phyloP scores from a whole-genome alignment of 345 rosid genomes.

The Eucalyptus dawsonii region DNA sequence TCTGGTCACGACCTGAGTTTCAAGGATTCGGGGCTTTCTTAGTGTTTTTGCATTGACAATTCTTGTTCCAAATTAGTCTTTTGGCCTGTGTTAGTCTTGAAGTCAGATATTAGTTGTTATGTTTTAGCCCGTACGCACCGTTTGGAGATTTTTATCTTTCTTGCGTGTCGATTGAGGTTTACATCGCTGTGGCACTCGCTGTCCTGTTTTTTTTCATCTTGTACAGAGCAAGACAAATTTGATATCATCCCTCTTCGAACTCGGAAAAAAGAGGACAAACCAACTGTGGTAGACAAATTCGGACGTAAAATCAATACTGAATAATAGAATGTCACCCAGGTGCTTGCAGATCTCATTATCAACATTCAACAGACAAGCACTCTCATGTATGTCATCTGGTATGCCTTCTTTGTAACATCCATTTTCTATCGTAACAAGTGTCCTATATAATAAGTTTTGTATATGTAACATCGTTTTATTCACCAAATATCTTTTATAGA shows the following conservation, averaged over 20 bases:
- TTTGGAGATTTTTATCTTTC: background rate
- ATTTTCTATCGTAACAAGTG: background rate
- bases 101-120: background rate
- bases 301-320: background rate
- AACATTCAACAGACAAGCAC: background rate
- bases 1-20: background rate
- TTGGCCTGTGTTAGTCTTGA: background rate
- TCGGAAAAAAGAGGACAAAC: background rate
- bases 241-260: background rate
- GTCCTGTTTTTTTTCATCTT: background rate
- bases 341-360: background rate
- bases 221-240: background rate
- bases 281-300: background rate
- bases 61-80: background rate
- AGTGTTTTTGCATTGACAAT: background rate
- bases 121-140: background rate
- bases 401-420: background rate
- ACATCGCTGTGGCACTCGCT: background rate
- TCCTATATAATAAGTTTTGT: background rate
- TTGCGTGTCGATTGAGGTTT: background rate
- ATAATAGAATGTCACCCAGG: background rate
- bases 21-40: background rate
- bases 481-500: background rate
- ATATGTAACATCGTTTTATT: background rate
- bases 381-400: background rate